Conservation (phyloP, 306 rosid genomes). For the Fragaria iinumae region DNA sequence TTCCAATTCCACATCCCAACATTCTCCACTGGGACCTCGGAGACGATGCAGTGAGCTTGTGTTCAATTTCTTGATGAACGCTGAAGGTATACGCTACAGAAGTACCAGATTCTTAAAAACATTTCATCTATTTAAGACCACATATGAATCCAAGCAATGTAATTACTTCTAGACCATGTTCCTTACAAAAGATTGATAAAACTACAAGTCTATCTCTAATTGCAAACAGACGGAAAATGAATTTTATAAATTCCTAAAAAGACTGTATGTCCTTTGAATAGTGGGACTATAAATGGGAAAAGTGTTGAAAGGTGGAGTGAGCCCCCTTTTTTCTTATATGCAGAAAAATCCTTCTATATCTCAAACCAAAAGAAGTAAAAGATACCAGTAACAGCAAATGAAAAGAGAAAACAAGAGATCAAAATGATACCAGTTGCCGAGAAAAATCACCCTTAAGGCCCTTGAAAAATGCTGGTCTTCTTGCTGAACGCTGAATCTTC, state of each 20-base stretch:
- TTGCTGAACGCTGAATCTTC: neutral
- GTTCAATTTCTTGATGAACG: conserved; percentile 14
- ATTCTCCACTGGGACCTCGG: neutral
- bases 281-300: neutral
- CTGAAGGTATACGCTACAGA: conserved; percentile 13
- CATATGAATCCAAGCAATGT: neutral
- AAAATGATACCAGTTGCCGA: neutral
- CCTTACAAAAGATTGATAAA: neutral
- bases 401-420: neutral
- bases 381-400: neutral
- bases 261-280: neutral
- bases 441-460: neutral
- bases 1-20: conserved; percentile 9
- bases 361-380: neutral
- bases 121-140: neutral
- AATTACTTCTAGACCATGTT: neutral
- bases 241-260: neutral
- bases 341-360: neutral
- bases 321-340: neutral
- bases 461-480: neutral
- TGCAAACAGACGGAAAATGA: neutral
- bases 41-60: neutral
- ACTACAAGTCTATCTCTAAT: neutral
- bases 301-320: neutral
- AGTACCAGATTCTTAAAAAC: neutral